phyloP scores from a whole-genome alignment of 192 early-diverging fungal species.

The Coemansia aciculifera region DNA sequence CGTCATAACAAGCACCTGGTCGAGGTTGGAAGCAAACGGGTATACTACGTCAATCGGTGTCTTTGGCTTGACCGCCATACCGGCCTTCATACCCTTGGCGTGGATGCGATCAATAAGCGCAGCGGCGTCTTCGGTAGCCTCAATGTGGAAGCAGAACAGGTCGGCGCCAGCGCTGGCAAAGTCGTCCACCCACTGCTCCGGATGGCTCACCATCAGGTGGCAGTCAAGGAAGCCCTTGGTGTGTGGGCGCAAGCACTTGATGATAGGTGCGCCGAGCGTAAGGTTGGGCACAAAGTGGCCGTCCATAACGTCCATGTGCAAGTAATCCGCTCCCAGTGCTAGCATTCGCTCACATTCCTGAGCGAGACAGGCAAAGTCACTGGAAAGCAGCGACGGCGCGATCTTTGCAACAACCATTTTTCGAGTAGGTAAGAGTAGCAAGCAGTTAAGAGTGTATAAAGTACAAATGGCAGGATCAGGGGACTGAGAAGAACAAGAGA shows the following conservation, averaged over 20 bases:
- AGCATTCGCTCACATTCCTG: slow-evolving; percentile 87
- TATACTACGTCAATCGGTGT: slow-evolving; percentile 68
- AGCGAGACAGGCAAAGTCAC: slow-evolving; percentile 86
- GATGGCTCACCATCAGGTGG: slow-evolving; percentile 75
- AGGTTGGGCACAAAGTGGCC: slow-evolving; percentile 98
- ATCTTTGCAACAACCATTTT: slow-evolving; percentile 78
- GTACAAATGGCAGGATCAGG: not conserved
- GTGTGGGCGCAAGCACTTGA: slow-evolving; percentile 82
- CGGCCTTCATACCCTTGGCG: slow-evolving; percentile 85
- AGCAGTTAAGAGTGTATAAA: not conserved
- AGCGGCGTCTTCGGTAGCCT: slow-evolving; percentile 76
- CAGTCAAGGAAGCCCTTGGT: slow-evolving; percentile 90
- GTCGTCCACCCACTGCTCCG: slow-evolving; percentile 90
- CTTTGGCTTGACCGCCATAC: slow-evolving; percentile 88
- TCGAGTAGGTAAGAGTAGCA: not conserved
- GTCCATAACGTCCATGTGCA: slow-evolving; percentile 94
- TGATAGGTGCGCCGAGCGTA: slow-evolving; percentile 91
- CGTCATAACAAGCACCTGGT: slow-evolving; percentile 95
- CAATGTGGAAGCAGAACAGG: slow-evolving; percentile 90
- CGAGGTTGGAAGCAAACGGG: slow-evolving; percentile 63
- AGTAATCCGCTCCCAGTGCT: slow-evolving; percentile 86
- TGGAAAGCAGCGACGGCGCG: slow-evolving; percentile 87
- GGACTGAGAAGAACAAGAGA: not conserved
- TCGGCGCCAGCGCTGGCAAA: slow-evolving; percentile 88
- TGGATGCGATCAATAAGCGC: slow-evolving; percentile 82